Evolutionary conservation across 1,284 basidiomycete genomes (phyloP).

Genomic region (Heterobasidion parviporum): DNA sequence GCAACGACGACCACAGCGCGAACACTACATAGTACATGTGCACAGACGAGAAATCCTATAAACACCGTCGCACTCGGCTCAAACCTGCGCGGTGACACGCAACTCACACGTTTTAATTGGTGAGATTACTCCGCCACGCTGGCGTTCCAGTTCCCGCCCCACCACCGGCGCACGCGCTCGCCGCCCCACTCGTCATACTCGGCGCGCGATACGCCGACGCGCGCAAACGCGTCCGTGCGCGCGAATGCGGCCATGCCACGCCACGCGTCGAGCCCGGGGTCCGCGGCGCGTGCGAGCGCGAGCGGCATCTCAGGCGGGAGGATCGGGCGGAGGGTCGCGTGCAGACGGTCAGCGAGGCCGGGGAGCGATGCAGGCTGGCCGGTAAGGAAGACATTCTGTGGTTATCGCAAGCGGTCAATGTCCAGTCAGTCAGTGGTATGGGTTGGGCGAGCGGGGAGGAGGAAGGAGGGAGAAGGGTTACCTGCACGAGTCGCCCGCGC

Average conservation of each 20-base stretch:
- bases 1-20: background rate
- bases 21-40: background rate
- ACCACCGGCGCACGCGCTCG: constrained; percentile 74
- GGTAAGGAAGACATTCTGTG: constrained; percentile 85
- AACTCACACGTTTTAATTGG: background rate
- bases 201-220: constrained; percentile 55
- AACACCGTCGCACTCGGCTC: too few species aligned
- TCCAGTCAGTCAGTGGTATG: too few species aligned
- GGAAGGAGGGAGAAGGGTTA: constrained; percentile 3
- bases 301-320: constrained; percentile 75
- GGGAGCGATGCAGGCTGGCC: constrained; percentile 76
- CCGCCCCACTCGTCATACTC: constrained; percentile 92
- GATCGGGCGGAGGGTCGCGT: constrained; percentile 67
- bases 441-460: background rate
- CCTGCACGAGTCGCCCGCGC: constrained; percentile 26
- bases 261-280: constrained; percentile 83
- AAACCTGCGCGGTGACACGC: background rate
- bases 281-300: constrained; percentile 48
- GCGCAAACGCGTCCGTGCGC: constrained; percentile 47
- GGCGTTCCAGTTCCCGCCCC: constrained; percentile 77
- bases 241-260: constrained; percentile 87
- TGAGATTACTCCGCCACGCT: constrained; percentile 4
- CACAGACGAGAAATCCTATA: background rate
- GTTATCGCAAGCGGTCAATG: background rate
- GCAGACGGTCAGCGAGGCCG: constrained; percentile 63